Evolutionary conservation across 805 yeast species (phyloP), one percentile per base, ranked within the genome.

Genomic region (Torulaspora indica): DNA sequence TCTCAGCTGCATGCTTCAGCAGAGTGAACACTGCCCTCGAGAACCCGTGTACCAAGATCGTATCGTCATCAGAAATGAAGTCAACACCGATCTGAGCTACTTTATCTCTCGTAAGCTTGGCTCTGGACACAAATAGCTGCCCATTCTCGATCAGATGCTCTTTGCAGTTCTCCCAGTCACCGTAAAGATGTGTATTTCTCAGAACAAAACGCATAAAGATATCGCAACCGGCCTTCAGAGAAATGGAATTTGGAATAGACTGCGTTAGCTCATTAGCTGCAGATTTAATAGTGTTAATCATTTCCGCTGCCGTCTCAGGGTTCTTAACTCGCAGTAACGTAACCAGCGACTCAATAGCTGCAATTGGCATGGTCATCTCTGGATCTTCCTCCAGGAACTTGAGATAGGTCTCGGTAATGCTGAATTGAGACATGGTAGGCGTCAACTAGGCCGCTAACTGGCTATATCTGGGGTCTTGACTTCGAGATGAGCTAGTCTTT

Each of bases 281-380:
- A 35, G 79, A 77, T 45, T 85, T 83, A 40, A 91, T 78, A 9
- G 89, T 71, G 40, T 79, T 85, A 57, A 90, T 90, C 60, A 93
- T 76, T 63, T 93, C 98, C 2, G 96, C 86, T 1, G 96, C 88
- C 0, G 99, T 93, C 8, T 88, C 76, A 6, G 98, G 97, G 62
- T 88, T 89, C 55, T 88, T 82, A 38, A 82, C 79, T 51, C 82
- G 76, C 23, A 91, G 68, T 67, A 93, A 76, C 7, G 93, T 85
- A 22, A 93, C 95, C 35, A 93, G 72, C 9, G 96, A 80, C 70
- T 93, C 98, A 58, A 93, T 93, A 28, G 98, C 98, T 34, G 98
- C 99, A 27, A 93, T 87, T 1, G 99, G 99, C 97, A 90, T 93
- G 5, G 98, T 90, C 81, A 93, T 86, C 45, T 93, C 98, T n/a